Evolutionary conservation across 176 grass and related monocot species (phyloP), one percentile per base, ranked within the genome.

Genomic region (Tuctoria greenei): DNA sequence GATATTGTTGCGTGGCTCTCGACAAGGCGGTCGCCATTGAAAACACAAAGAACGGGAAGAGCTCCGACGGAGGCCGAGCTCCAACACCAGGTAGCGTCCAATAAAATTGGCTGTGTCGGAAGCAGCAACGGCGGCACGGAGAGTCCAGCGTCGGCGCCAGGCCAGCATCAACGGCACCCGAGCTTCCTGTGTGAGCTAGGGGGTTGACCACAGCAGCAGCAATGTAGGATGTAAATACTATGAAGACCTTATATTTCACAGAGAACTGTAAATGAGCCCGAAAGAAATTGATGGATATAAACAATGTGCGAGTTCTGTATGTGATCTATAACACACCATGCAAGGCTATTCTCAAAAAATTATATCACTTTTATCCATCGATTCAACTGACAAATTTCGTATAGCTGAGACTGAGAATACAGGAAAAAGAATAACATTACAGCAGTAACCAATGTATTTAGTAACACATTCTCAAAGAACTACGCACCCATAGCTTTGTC

Each of bases 1-100:
- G 91, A 99, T 80, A 90, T 95, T n/a, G 74, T 95, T 1, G 9
- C 73, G 0, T 99, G 95, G 91, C 89, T 99, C 89, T 99, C 17
- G 9, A 88, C 0, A 61, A 76, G 6, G 82, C 38, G 90, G 87
- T 26, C 61, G 52, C 10, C 61, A 65, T 0, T 69, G 84, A 75
- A 44, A 72, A 1, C 42, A 20, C 0, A 46, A 72, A 4, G 40
- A 66, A 24, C 41, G 21, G 77, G 26, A 25, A 42, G 65, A 7
- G 4, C 27, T 27, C 43, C 28, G 4, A 8, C 54, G 0, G 45
- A 31, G 16, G 57, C 47, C 8, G 43, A 26, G 26, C 49, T 31
- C 17, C 20, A 20, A 8, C 51, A 41, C 44, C 64, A 1, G 26
- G 39, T 2, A 6, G 23, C 26, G 3, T 12, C 54, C 35, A 15